These are phyloP conservation scores for Cladosporium phlei DNA, from an alignment of 2,329 filamentous ascomycete species.

Conservation along the genomic window DNA sequence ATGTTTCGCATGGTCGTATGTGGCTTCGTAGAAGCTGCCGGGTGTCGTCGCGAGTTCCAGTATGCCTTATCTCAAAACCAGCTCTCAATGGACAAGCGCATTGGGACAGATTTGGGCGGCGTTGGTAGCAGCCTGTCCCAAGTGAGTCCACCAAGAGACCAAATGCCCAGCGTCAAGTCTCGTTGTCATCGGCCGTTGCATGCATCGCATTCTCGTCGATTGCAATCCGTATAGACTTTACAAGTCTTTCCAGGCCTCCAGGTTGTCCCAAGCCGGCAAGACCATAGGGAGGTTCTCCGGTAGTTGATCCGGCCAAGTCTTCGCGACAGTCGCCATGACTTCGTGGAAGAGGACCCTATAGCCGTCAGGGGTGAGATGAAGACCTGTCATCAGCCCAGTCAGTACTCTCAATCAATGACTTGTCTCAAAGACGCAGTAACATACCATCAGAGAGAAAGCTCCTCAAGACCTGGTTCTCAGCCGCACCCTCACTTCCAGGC, in stretches of 20 bases:
- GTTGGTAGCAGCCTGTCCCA: too few species aligned
- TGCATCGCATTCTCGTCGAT: too few species aligned
- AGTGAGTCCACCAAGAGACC: too few species aligned
- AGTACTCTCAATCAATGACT: neutral
- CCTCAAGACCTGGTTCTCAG: slow-evolving; percentile 52
- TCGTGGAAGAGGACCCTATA: slow-evolving; percentile 54
- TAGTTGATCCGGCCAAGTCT: slow-evolving; percentile 51
- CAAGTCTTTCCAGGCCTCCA: slow-evolving; percentile 21
- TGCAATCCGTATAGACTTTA: too few species aligned
- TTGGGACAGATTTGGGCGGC: too few species aligned
- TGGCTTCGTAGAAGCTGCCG: too few species aligned
- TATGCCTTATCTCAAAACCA: too few species aligned
- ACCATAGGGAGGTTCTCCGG: slow-evolving; percentile 50
- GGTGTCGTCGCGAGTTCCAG: too few species aligned
- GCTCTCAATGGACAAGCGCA: too few species aligned
- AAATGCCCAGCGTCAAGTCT: too few species aligned
- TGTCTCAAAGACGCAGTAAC: neutral
- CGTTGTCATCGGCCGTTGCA: too few species aligned
- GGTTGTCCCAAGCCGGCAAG: slow-evolving; percentile 50
- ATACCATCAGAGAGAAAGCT: slow-evolving; percentile 50
- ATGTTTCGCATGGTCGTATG: too few species aligned
- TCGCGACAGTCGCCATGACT: slow-evolving; percentile 47
- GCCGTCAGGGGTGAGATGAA: slow-evolving; percentile 55
- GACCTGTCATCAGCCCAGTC: slow-evolving; percentile 27
- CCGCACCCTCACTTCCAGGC: slow-evolving; percentile 53